Evolutionary conservation across 441 rosid species (phyloP), one percentile per base, ranked within the genome.

Genomic region (Capsella rubella): DNA sequence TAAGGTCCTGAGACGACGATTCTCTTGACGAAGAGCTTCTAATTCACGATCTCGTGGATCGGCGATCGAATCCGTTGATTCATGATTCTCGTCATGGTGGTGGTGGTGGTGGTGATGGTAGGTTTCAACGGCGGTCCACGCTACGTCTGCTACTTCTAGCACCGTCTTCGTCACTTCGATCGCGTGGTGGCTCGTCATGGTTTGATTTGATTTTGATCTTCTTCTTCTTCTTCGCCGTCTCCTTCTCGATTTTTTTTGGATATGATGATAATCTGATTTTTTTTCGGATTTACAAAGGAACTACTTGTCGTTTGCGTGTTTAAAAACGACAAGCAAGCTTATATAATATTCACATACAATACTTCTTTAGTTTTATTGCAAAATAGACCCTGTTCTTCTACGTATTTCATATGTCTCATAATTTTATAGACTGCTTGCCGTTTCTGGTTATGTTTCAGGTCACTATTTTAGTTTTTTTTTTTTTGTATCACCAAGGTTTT

Each of bases 101-200:
- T 69, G 89, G 58, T 74, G 81, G 74, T 88, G 87, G 58, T 74
- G 83, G 78, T 87, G 92, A 37, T 89, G 96, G 64, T 76, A 75
- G 58, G 79, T 61, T 80, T 94, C 95, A 73, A 90, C 77, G 62
- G 99, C 99, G 31, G 82, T 81, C 96, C 95, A 91, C 0, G 96
- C 95, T 39, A 89, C 93, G 76, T 95, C 97, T 5, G 97, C 97
- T 13, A 95, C 99, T 78, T 92, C 99, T 16, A 92, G 47, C 29
- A 89, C 94, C 75, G 99, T 92, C 86, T 90, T 90, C 61, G 97
- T 96, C 28, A 87, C 90, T 86, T 95, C 97, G 34, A 92, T 73
- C 67, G 96, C 96, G 58, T 70, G 87, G 73, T 82, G 89, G 51
- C 86, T 86, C 46, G 83, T 82, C 98, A 90, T 88, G 63, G 47